Evolutionary conservation across 768 basidiomycete species (phyloP), one percentile per base, ranked within the genome.

Genomic region (Tricholoma sp.): DNA sequence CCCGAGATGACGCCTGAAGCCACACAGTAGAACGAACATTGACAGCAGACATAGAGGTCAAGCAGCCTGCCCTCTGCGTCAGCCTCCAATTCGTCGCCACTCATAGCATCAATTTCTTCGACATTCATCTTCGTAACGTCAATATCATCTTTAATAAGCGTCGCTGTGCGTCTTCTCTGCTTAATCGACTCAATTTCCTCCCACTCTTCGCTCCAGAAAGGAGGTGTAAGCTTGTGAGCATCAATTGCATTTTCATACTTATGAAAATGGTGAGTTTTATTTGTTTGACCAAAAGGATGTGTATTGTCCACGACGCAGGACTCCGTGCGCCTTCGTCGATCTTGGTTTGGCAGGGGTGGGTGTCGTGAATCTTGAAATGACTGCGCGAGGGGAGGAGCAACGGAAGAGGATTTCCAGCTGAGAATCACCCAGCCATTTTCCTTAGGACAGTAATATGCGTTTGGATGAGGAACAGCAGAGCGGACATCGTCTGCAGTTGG

Each of bases 341-440:
- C 58, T 62, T 78, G 78, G 56, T 85, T 78, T 0, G 89, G 89
- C 22, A 89, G 77, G 5, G 78, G 76, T 22, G 65, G 67, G 54
- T 76, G 66, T 56, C 69, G 60, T 39, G 70, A 71, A 27, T 67
- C 67, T 21, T 74, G 67, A 61, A 83, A 88, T 4, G 83, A 82
- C 43, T 70, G 71, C 16, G 84, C 79, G 19, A 90, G 75, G 5
- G 85, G 83, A 2, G 87, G 88, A 8, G 80, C 66, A 35, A 84
- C 76, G 18, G 77, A 74, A 11, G 87, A 85, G 12, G 80, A 79
- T 60, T 83, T 83, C 85, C 87, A 89, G 37, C 74, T 76, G 14
- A 92, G 74, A 37, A 93, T 79, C 32, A 91, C 81, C 91, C 91
- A 94, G 5, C 86, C 86, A 62, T 92, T 89, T 56, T 92, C 88